These are phyloP conservation scores for Lichtheimia hyalospora DNA, from an alignment of 371 early-diverging fungal genomes.

Conservation along the genomic window DNA sequence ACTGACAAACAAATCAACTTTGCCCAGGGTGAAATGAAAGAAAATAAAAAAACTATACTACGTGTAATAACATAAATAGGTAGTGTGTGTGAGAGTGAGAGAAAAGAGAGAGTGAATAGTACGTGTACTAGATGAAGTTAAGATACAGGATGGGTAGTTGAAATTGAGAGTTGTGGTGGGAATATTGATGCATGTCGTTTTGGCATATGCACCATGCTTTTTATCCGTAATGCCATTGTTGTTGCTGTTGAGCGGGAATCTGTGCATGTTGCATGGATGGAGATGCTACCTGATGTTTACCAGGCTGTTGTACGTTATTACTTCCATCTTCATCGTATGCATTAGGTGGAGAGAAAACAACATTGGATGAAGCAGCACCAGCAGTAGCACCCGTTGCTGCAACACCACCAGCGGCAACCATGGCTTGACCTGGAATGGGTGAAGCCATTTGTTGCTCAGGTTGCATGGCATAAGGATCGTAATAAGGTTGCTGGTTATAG, in stretches of 20 bases:
- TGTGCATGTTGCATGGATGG: not conserved
- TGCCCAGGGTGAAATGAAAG: too few species aligned
- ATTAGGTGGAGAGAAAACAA: constrained; percentile 20
- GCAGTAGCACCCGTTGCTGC: not conserved
- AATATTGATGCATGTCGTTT: too few species aligned
- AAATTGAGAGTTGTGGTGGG: too few species aligned
- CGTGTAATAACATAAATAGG: too few species aligned
- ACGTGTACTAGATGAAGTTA: too few species aligned
- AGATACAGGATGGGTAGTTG: too few species aligned
- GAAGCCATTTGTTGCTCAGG: constrained; percentile 6
- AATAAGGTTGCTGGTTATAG: constrained; percentile 16
- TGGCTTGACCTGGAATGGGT: constrained; percentile 2
- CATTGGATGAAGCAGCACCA: constrained; percentile 4
- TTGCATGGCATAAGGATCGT: constrained; percentile 16
- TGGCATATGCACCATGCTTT: not conserved
- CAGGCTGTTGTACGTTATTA: not conserved
- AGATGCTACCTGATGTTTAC: not conserved
- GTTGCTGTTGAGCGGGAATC: constrained; percentile 1
- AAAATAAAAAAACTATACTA: not conserved
- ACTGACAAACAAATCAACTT: too few species aligned
- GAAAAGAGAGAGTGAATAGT: too few species aligned
- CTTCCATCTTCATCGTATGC: constrained; percentile 23
- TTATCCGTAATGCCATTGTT: constrained; percentile 17
- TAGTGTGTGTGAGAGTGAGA: too few species aligned
- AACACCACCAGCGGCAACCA: not conserved